Percentiles rank a stretch among this genome's conserved stretches.
These are phyloP conservation scores for Hypoxylon lenormandii DNA, from an alignment of 495 filamentous ascomycete species.

Conservation along the genomic window DNA sequence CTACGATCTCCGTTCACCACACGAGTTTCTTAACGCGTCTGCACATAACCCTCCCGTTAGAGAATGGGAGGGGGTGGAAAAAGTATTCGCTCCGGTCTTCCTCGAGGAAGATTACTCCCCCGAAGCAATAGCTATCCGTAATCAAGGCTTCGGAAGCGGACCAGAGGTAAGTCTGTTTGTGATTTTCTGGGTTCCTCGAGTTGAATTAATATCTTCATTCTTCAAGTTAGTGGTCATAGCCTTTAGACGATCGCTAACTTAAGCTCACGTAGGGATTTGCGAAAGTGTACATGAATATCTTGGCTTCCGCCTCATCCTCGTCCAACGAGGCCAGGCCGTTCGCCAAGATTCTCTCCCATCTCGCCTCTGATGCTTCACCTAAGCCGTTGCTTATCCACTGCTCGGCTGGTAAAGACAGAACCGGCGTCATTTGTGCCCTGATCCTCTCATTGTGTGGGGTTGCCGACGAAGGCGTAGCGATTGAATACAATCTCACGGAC, in stretches of 20 bases:
- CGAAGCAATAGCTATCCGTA: slow-evolving; percentile 60
- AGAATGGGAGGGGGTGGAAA: slow-evolving; percentile 60
- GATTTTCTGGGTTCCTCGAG: not conserved
- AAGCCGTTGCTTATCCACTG: slow-evolving; percentile 69
- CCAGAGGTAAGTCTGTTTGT: slow-evolving; percentile 51
- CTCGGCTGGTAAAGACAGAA: slow-evolving; percentile 69
- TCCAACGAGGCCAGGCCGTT: slow-evolving; percentile 47
- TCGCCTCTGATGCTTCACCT: slow-evolving; percentile 44
- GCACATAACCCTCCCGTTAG: slow-evolving; percentile 40
- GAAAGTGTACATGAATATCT: slow-evolving; percentile 62
- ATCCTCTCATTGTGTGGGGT: slow-evolving; percentile 67
- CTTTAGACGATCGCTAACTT: not conserved
- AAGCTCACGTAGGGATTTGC: slow-evolving; percentile 56
- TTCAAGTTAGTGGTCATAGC: too few species aligned
- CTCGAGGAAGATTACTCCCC: slow-evolving; percentile 65
- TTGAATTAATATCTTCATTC: not conserved
- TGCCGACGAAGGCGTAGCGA: slow-evolving; percentile 62
- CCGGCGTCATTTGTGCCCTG: slow-evolving; percentile 69
- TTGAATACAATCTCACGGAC: slow-evolving; percentile 70
- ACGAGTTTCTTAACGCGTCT: slow-evolving; percentile 51
- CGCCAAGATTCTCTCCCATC: slow-evolving; percentile 51
- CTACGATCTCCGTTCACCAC: slow-evolving; percentile 71
- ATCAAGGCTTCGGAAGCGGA: slow-evolving; percentile 54
- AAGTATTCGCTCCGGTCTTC: slow-evolving; percentile 67
- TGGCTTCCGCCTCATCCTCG: slow-evolving; percentile 47